A percentile compares a stretch with the other conserved stretches of the same genome.
Conservation (phyloP, 2,329 filamentous ascomycete genomes). For the Fusarium piperis region DNA sequence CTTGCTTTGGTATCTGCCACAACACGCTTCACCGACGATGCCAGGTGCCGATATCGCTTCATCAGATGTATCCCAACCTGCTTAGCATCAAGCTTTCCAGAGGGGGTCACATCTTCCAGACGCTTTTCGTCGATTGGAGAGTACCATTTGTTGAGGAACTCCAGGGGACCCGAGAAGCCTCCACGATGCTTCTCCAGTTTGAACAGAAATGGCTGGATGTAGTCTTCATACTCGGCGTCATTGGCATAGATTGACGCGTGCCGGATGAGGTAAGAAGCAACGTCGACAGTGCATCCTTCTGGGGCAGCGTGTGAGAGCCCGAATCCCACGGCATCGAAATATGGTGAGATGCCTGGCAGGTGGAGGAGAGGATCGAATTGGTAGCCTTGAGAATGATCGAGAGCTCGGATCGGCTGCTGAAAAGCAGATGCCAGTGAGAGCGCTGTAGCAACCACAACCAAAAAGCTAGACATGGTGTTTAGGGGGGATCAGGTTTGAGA, state of each 20-base stretch:
- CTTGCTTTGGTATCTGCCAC: constrained; percentile 35
- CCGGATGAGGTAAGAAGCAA: constrained; percentile 37
- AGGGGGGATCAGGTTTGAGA: not conserved
- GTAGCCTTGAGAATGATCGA: constrained; percentile 37
- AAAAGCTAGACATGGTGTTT: constrained; percentile 10
- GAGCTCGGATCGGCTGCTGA: constrained; percentile 27
- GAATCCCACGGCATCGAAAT: constrained; percentile 39
- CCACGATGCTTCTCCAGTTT: constrained; percentile 36
- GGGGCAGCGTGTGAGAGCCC: constrained; percentile 31
- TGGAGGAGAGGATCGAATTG: constrained; percentile 37
- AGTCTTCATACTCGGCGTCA: constrained; percentile 38
- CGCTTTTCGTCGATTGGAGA: constrained; percentile 35
- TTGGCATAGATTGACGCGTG: constrained; percentile 39
- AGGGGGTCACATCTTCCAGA: constrained; percentile 36
- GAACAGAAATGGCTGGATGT: constrained; percentile 34
- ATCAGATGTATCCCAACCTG: constrained; percentile 27
- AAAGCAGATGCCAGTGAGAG: constrained; percentile 3
- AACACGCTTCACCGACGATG: constrained; percentile 33
- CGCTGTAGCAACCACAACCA: constrained; percentile 5
- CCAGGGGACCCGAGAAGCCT: constrained; percentile 29
- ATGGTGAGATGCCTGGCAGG: constrained; percentile 38
- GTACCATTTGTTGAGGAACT: constrained; percentile 33
- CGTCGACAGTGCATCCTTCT: constrained; percentile 33
- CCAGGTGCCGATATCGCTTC: constrained; percentile 34
- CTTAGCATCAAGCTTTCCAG: constrained; percentile 30